Evolutionary conservation across 2,329 filamentous ascomycete species (phyloP).

Genomic region (Colletotrichum sp.): DNA sequence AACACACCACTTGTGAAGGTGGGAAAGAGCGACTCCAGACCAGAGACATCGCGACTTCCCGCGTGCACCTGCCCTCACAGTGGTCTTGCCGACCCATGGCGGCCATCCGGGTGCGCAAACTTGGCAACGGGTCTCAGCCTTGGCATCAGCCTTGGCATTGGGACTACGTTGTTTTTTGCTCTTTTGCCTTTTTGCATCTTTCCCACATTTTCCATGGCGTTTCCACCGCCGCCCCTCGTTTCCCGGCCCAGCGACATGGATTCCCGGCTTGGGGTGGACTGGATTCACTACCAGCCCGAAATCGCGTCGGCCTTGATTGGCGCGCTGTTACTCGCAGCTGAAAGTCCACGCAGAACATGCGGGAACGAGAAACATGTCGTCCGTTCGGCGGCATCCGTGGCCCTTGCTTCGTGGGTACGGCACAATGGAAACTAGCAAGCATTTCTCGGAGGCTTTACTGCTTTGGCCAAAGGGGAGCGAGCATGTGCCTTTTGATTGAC

Average conservation of each 20-base stretch:
- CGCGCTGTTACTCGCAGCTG: not conserved
- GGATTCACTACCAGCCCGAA: not conserved
- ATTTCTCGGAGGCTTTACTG: not conserved
- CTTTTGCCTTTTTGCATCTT: not conserved
- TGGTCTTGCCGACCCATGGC: not conserved
- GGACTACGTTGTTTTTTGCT: slow-evolving; percentile 14
- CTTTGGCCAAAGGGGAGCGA: not conserved
- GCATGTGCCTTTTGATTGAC: not conserved
- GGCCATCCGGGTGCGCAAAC: slow-evolving; percentile 18
- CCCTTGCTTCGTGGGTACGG: not conserved
- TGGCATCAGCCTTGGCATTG: slow-evolving; percentile 20
- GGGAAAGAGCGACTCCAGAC: not conserved
- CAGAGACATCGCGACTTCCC: not conserved
- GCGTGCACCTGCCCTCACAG: not conserved
- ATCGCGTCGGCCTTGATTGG: not conserved
- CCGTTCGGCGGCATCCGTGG: not conserved
- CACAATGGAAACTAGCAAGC: not conserved
- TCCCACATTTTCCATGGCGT: not conserved
- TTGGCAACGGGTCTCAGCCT: slow-evolving; percentile 20
- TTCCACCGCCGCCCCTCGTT: not conserved
- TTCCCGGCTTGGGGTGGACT: not conserved
- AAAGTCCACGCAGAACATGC: not conserved
- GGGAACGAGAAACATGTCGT: not conserved
- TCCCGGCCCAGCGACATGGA: not conserved
- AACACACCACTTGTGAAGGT: not conserved